Evolutionary conservation across 2,329 filamentous ascomycete genomes (phyloP).

Genomic region (Hypoxylon sp.): DNA sequence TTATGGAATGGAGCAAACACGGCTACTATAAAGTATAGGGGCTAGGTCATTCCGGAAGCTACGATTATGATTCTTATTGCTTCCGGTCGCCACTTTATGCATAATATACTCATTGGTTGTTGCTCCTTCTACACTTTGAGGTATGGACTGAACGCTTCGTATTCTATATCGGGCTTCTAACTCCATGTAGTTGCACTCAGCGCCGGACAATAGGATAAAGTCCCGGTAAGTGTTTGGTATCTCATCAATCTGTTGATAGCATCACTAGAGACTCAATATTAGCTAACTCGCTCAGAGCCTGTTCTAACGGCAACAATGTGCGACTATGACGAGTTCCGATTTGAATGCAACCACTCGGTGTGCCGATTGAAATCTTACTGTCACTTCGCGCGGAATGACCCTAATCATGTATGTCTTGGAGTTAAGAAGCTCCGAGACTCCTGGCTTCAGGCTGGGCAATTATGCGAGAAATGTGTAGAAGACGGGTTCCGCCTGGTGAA

Average conservation of each 20-base stretch:
- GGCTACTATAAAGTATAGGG: constrained; percentile 32
- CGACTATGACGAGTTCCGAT: constrained; percentile 78
- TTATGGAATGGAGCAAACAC: constrained; percentile 37
- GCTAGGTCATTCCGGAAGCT: constrained; percentile 13
- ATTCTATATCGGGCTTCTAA: constrained; percentile 7
- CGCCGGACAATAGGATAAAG: neutral
- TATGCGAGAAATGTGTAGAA: constrained; percentile 65
- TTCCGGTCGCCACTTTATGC: neutral
- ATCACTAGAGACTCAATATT: neutral
- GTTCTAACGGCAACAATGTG: constrained; percentile 68
- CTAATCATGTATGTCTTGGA: constrained; percentile 76
- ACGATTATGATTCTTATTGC: neutral
- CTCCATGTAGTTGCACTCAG: constrained; percentile 11
- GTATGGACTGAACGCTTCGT: constrained; percentile 13
- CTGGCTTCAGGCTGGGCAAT: constrained; percentile 67
- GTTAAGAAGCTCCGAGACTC: constrained; percentile 76
- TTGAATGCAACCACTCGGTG: constrained; percentile 73
- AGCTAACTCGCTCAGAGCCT: constrained; percentile 15
- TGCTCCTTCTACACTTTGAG: constrained; percentile 7
- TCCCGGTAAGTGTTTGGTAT: constrained; percentile 18
- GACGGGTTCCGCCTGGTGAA: constrained; percentile 48
- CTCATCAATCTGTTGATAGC: neutral
- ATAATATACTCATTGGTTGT: neutral
- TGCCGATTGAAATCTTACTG: constrained; percentile 77
- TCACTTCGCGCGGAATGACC: constrained; percentile 81